Conservation (phyloP, 371 early-diverging fungal species). For the Syncephalis plumigaleata region DNA sequence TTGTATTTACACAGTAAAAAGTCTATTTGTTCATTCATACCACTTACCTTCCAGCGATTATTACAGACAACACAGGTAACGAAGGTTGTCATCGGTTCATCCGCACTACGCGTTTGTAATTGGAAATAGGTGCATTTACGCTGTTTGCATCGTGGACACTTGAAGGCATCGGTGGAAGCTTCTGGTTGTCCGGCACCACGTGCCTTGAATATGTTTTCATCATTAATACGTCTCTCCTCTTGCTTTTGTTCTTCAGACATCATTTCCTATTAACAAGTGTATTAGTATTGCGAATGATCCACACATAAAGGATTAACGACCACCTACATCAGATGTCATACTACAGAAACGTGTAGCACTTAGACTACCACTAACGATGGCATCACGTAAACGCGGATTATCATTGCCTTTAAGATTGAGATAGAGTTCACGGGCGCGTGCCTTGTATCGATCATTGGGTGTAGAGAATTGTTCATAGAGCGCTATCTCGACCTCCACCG, state of each 20-base stretch:
- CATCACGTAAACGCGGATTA: slow-evolving; percentile 61
- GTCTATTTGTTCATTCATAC: too few relatives aligned
- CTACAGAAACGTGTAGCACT: slow-evolving; percentile 40
- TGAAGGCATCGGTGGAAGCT: slow-evolving; percentile 89
- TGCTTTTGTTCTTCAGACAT: slow-evolving; percentile 67
- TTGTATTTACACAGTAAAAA: too few relatives aligned
- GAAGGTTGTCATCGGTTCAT: slow-evolving; percentile 97
- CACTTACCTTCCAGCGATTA: slow-evolving; percentile 62
- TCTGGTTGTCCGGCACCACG: slow-evolving; percentile 56
- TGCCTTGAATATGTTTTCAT: slow-evolving; percentile 60
- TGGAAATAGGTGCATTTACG: slow-evolving; percentile 90
- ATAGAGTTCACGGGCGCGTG: slow-evolving; percentile 59
- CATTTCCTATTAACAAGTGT: slow-evolving; percentile 64
- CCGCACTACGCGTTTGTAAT: slow-evolving; percentile 96
- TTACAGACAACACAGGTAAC: slow-evolving; percentile 73
- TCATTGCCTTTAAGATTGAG: slow-evolving; percentile 66
- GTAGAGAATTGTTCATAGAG: slow-evolving; percentile 34
- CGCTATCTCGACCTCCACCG: slow-evolving; percentile 44
- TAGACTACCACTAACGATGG: slow-evolving; percentile 53
- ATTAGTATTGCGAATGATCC: neutral
- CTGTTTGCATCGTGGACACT: slow-evolving; percentile 84
- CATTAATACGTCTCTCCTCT: slow-evolving; percentile 44
- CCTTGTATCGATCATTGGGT: slow-evolving; percentile 41
- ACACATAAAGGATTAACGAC: neutral
- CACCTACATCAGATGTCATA: slow-evolving; percentile 47